Percentiles rank a stretch among this genome's conserved stretches.
Evolutionary conservation across 148 eudicot species (phyloP).

Genomic region (Polygonum aviculare): DNA sequence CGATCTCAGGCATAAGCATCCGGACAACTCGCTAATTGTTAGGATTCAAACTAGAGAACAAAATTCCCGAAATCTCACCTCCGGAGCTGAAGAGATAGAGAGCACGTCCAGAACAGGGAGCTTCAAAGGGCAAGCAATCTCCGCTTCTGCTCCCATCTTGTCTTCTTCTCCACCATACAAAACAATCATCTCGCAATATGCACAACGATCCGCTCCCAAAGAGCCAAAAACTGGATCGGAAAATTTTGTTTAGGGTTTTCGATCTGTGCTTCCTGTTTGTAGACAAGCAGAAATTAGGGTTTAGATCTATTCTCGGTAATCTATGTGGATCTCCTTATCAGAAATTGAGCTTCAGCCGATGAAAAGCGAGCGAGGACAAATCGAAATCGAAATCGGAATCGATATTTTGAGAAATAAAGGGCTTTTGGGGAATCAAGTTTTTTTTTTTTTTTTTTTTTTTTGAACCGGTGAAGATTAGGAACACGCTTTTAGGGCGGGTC

Average conservation of each 20-base stretch:
- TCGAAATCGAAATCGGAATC: neutral
- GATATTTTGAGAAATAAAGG: neutral
- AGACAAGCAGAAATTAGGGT: conserved; percentile 1
- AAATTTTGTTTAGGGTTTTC: neutral
- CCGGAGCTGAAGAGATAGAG: conserved; percentile 24
- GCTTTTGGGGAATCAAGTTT: too few relatives aligned
- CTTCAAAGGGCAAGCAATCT: conserved; percentile 34
- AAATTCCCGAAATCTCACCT: conserved; percentile 19
- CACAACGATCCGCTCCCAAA: neutral
- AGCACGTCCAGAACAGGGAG: conserved; percentile 39
- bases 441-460: too few relatives aligned
- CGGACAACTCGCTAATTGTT: neutral
- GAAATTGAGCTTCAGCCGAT: neutral
- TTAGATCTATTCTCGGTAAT: neutral
- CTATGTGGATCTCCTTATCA: too few relatives aligned
- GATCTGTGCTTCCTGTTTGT: conserved; percentile 1
- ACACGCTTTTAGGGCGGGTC: too few relatives aligned
- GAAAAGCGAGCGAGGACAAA: neutral
- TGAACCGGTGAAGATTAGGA: too few relatives aligned
- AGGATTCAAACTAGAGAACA: neutral
- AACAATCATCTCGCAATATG: neutral
- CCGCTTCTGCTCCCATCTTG: conserved; percentile 57
- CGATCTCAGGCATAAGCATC: neutral
- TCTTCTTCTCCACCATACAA: conserved; percentile 9
- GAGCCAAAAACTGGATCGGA: neutral